These are phyloP conservation scores for Neoboletus magnificus DNA, from an alignment of 768 basidiomycete species.

Conservation along the genomic window DNA sequence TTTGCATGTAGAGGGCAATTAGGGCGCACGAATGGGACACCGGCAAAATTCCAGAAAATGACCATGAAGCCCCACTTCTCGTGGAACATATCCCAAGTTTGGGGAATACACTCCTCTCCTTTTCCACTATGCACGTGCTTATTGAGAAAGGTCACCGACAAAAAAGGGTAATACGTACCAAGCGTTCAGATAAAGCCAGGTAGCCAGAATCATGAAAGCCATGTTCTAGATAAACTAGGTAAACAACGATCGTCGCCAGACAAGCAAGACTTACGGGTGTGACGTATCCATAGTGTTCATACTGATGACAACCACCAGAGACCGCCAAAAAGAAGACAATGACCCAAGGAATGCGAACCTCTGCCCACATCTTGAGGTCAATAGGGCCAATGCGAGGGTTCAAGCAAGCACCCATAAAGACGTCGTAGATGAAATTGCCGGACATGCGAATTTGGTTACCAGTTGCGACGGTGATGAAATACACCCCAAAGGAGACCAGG, in stretches of 20 bases:
- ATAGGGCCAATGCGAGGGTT: slow-evolving; percentile 91
- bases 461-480: slow-evolving; percentile 71
- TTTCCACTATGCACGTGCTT: slow-evolving; percentile 55
- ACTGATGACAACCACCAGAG: slow-evolving; percentile 93
- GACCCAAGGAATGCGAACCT: slow-evolving; percentile 96
- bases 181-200: slow-evolving; percentile 95
- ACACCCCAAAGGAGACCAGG: slow-evolving; percentile 73
- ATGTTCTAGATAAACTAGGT: slow-evolving; percentile 62
- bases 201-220: slow-evolving; percentile 94
- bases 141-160: neutral
- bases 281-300: slow-evolving; percentile 86
- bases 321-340: slow-evolving; percentile 91
- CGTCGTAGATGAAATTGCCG: slow-evolving; percentile 91
- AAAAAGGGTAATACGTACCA: slow-evolving; percentile 58
- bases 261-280: slow-evolving; percentile 61
- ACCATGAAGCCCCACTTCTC: slow-evolving; percentile 99
- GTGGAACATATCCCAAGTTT: slow-evolving; percentile 99
- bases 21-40: slow-evolving; percentile 80
- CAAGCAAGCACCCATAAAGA: slow-evolving; percentile 93
- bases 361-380: slow-evolving; percentile 98
- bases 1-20: neutral
- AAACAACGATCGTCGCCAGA: neutral
- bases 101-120: slow-evolving; percentile 92
- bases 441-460: slow-evolving; percentile 89
- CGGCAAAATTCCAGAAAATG: slow-evolving; percentile 97